Percentiles rank a stretch among this genome's conserved stretches.
Conservation (phyloP, 371 early-diverging fungal genomes). For the Mortierella sp. region DNA sequence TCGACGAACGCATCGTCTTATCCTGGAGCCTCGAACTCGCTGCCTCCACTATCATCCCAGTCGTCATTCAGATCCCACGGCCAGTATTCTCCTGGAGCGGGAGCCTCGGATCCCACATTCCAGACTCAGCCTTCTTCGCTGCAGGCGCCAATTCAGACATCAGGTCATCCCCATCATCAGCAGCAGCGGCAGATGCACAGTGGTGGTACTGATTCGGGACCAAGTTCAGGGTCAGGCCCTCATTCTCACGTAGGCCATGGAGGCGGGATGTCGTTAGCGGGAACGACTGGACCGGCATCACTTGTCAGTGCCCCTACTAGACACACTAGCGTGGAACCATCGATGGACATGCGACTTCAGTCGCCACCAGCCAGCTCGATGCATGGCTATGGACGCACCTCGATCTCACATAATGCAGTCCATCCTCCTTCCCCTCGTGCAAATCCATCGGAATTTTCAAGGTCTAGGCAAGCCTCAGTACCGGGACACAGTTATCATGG, state of each 20-base stretch:
- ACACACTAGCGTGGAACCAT: constrained; percentile 26
- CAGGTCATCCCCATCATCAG: constrained; percentile 27
- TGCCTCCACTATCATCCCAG: constrained; percentile 36
- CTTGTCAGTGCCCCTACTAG: constrained; percentile 12
- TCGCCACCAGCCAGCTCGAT: constrained; percentile 25
- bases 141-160: constrained; percentile 5
- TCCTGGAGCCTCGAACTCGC: constrained; percentile 9
- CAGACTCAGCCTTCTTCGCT: constrained; percentile 3
- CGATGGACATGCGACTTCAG: constrained; percentile 26
- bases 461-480: constrained; percentile 33
- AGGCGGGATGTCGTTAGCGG: constrained; percentile 1
- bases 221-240: neutral
- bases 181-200: constrained; percentile 23
- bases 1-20: constrained; percentile 1
- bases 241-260: constrained; percentile 19
- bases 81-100: constrained; percentile 32
- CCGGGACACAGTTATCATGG: constrained; percentile 27
- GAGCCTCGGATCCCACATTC: constrained; percentile 19
- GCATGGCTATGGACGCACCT: constrained; percentile 14
- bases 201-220: constrained; percentile 3
- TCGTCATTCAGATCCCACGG: constrained; percentile 30
- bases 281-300: neutral
- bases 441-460: constrained; percentile 23
- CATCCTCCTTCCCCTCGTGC: constrained; percentile 24
- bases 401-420: neutral